Evolutionary conservation across 116 monocot genomes (phyloP), one percentile per base, ranked within the genome.

Genomic region (Cymodocea nodosa): DNA sequence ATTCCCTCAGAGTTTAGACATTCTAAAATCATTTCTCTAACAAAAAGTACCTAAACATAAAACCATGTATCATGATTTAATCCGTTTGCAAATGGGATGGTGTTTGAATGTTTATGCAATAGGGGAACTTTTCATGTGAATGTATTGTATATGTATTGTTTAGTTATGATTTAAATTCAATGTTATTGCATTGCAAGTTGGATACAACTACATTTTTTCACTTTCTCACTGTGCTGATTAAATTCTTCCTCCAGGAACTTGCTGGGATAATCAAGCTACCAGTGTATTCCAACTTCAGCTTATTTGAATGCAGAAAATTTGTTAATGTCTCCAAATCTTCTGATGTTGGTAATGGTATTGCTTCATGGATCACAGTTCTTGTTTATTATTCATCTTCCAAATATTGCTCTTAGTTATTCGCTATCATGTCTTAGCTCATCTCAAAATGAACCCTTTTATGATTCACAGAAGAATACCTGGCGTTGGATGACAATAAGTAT

Each of bases 401-500:
- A 25, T 0, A 23, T 65, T 64, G 13, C 22, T 65, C 20, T 39
- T 57, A 66, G 17, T 37, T 16, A 16, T 66, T 35, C 17, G 17
- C 54, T 14, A 15, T 11, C 53, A 1, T 18, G 7, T 12, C 34
- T 34, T 17, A 67, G 9, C 13, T 22, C 10, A 18, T 15, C 67
- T 67, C 52, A 67, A 15, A 5, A 65, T 12, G 0, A 67, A 4
- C 17, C 30, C 54, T 52, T 77, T 65, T 50, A 35, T 81, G 56
- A 4, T 60, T 56, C 16, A 34, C 86, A 98, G 98, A 98, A 79
- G 98, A 98, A 77, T 98, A 86, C 48, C 75, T 98, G 34, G 86
- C 84, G 24, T 69, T 98, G 75, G 98, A 98, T 81, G 98, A 98
- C 60, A 98, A 98, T 75, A 98, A 98, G 68, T 98, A 92, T 57